Base-by-base conservation (phyloP, 805 yeast species). In the Nakazawaea peltata region DNA sequence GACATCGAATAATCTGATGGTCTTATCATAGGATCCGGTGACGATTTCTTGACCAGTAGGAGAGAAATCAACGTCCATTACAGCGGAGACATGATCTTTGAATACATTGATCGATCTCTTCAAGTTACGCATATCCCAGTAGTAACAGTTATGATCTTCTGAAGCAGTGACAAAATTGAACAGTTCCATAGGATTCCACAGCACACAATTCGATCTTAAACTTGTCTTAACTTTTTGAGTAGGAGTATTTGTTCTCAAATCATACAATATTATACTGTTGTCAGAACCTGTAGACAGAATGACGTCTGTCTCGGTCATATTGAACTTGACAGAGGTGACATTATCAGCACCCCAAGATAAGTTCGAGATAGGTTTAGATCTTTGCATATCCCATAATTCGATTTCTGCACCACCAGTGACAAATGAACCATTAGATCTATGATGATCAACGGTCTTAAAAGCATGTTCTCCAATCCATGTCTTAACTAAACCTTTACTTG, bases 161-260 rank as follows among this genome's bases (percentile, higher is more conserved):
- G 77, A 76, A 2, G 86, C 97, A 27, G 84, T 76, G 13, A 88
- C 97, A 62, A 92, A 90, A 52, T 82, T 77, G 61, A 74, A 92
- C 2, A 97, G 95, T 58, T 92, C 97, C 81, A 92, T 84, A 4
- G 99, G 99, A 59, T 92, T 92, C 97, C 97, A 92, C 37, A 87
- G 71, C 18, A 92, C 68, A 31, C 90, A 69, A 57, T 92, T 92
- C 14, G 88, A 83, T 49, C 94, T 71, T 71, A 92, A 67, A 14
- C 76, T 64, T 19, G 92, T 83, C 31, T 81, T 82, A 40, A 90
- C 74, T 56, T 88, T 90, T 58, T 94, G 97, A 4, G 94, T 77
- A 11, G 98, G 96, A 2, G 94, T 71, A 49, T 83, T 77, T 5
- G 96, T 85, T 50, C 98, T 74, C 33, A 85, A 65, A 57, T 92